A percentile compares a stretch with the other conserved stretches of the same genome.
Evolutionary conservation across 352 stramenopile species (phyloP).

Genomic region (Sclerospora graminicola): DNA sequence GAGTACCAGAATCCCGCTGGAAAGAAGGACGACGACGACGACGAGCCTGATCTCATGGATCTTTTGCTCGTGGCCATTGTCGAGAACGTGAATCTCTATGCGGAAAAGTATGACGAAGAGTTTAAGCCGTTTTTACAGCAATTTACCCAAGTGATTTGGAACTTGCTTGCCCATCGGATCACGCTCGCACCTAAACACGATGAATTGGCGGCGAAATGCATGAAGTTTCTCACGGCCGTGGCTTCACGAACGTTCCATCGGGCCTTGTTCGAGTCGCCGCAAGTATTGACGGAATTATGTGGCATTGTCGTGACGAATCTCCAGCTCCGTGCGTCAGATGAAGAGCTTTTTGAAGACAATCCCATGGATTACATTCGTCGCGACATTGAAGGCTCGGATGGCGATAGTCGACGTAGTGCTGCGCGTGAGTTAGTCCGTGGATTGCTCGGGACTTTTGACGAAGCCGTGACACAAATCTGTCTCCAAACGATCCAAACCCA

Average conservation of each 20-base stretch:
- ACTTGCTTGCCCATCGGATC: constrained; percentile 60
- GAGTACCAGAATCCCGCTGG: constrained; percentile 89
- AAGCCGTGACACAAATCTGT: constrained; percentile 91
- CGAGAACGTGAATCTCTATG: constrained; percentile 97
- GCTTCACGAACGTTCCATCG: constrained; percentile 92
- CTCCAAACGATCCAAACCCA: constrained; percentile 86
- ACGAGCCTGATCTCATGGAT: constrained; percentile 88
- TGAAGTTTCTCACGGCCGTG: constrained; percentile 96
- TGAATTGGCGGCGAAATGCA: constrained; percentile 90
- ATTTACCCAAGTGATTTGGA: constrained; percentile 89
- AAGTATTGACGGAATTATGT: constrained; percentile 88
- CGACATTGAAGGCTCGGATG: constrained; percentile 97
- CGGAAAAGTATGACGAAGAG: constrained; percentile 98
- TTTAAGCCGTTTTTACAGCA: constrained; percentile 93
- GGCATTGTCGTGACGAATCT: constrained; percentile 98
- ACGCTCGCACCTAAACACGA: constrained; percentile 90
- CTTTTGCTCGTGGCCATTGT: constrained; percentile 91
- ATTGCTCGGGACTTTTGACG: constrained; percentile 93
- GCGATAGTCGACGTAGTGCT: constrained; percentile 91
- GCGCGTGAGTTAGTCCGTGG: constrained; percentile 92
- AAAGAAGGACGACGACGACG: constrained; percentile 89
- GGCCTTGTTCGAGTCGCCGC: constrained; percentile 72
- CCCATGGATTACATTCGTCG: constrained; percentile 96
- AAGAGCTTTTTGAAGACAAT: constrained; percentile 99
- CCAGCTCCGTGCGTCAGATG: constrained; percentile 90